phyloP scores from a whole-genome alignment of 2,329 filamentous ascomycete genomes.

The Cercospora citrullina region DNA sequence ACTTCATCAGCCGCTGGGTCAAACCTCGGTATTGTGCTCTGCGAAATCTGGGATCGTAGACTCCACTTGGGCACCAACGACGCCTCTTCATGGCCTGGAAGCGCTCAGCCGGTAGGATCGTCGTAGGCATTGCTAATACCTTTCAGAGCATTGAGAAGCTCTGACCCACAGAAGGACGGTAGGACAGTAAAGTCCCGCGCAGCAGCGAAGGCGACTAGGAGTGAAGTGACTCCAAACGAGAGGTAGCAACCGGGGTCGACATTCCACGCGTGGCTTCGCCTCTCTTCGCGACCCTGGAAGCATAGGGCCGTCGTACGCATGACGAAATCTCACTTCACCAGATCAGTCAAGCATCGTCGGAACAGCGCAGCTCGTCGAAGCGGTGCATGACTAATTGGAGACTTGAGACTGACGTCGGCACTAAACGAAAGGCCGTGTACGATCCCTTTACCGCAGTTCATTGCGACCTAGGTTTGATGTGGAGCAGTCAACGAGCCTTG shows the following conservation, averaged over 20 bases:
- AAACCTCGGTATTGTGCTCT: neutral
- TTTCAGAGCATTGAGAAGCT: neutral
- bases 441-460: neutral
- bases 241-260: neutral
- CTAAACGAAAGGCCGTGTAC: neutral
- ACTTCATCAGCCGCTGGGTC: neutral
- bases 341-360: neutral
- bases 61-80: neutral
- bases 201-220: neutral
- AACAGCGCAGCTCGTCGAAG: neutral
- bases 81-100: neutral
- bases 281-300: neutral
- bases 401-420: neutral
- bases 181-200: neutral
- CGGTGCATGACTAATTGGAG: neutral
- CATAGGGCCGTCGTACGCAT: neutral
- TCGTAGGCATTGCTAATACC: neutral
- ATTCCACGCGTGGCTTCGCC: neutral
- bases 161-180: neutral
- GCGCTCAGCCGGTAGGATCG: neutral
- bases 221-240: neutral
- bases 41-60: neutral
- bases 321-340: neutral
- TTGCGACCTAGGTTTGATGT: neutral
- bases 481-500: neutral